Evolutionary conservation across 805 yeast species (phyloP).

Genomic region (Metschnikowia amazonensis): DNA sequence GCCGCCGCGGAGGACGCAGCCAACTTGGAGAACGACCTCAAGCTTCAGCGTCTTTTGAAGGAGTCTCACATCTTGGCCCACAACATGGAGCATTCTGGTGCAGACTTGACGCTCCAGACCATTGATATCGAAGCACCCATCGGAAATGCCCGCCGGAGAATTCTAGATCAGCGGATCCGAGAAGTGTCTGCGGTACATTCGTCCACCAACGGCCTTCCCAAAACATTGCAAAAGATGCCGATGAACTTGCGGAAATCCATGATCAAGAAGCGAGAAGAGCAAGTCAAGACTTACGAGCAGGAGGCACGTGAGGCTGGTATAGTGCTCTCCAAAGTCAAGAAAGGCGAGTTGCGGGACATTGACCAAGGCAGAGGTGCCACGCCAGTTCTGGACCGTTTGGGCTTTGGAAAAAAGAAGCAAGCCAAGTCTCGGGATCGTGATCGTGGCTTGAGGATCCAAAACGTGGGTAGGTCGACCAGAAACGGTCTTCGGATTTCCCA

Average conservation of each 20-base stretch:
- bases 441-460: constrained; percentile 72
- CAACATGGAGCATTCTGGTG: constrained; percentile 53
- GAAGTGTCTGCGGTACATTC: constrained; percentile 42
- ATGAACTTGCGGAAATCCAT: constrained; percentile 86
- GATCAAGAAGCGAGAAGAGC: constrained; percentile 51
- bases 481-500: constrained; percentile 74
- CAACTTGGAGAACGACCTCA: constrained; percentile 66
- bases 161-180: constrained; percentile 56
- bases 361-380: constrained; percentile 54
- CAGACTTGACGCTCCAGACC: constrained; percentile 61
- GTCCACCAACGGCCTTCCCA: constrained; percentile 40
- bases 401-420: constrained; percentile 38
- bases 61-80: constrained; percentile 66
- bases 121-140: constrained; percentile 58
- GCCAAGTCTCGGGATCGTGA: constrained; percentile 63
- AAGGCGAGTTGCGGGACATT: constrained; percentile 60
- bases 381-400: constrained; percentile 48
- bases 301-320: constrained; percentile 91
- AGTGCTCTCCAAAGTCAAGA: constrained; percentile 65
- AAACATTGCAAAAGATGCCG: constrained; percentile 73
- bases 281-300: constrained; percentile 55
- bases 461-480: constrained; percentile 72
- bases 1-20: constrained; percentile 42
- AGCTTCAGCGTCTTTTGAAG: constrained; percentile 60
- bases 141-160: constrained; percentile 66